phyloP scores from a whole-genome alignment of 1,284 basidiomycete species.

The Schizophyllum amplum region DNA sequence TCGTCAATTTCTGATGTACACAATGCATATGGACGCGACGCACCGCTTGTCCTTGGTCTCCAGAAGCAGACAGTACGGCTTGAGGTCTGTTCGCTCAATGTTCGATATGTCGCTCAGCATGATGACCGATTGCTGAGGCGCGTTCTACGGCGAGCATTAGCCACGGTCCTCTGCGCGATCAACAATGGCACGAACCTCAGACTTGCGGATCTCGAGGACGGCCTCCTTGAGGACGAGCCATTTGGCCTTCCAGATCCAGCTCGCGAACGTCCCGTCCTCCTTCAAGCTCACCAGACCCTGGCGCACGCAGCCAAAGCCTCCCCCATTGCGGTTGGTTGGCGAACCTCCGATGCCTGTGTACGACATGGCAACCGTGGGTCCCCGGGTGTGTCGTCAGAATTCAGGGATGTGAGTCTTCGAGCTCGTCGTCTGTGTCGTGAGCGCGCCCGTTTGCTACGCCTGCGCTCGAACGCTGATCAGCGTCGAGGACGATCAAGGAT shows the following conservation, averaged over 20 bases:
- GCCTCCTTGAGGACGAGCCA: conserved; percentile 86
- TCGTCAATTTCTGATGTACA: neutral
- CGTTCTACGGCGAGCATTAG: conserved; percentile 31
- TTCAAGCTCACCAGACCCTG: conserved; percentile 74
- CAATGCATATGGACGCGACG: neutral
- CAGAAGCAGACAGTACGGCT: conserved; percentile 84
- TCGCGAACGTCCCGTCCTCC: conserved; percentile 79
- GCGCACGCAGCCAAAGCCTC: conserved; percentile 36
- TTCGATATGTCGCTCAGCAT: conserved; percentile 75
- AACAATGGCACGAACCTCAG: conserved; percentile 52
- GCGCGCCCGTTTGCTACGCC: no score
- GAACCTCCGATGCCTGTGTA: conserved; percentile 74
- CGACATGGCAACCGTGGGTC: conserved; percentile 23
- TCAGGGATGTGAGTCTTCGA: no score
- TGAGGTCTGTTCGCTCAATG: conserved; percentile 87
- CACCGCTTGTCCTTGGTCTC: conserved; percentile 68
- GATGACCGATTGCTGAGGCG: conserved; percentile 62
- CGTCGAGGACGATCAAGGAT: no score
- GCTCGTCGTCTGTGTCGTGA: no score
- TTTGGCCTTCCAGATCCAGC: conserved; percentile 89
- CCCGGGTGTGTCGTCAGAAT: no score
- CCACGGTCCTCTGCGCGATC: conserved; percentile 2
- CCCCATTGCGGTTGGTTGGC: conserved; percentile 46
- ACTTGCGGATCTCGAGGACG: conserved; percentile 83
- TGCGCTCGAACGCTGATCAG: no score